Conservation (phyloP, 208 protist species). For the Crithidia fasciculata region DNA sequence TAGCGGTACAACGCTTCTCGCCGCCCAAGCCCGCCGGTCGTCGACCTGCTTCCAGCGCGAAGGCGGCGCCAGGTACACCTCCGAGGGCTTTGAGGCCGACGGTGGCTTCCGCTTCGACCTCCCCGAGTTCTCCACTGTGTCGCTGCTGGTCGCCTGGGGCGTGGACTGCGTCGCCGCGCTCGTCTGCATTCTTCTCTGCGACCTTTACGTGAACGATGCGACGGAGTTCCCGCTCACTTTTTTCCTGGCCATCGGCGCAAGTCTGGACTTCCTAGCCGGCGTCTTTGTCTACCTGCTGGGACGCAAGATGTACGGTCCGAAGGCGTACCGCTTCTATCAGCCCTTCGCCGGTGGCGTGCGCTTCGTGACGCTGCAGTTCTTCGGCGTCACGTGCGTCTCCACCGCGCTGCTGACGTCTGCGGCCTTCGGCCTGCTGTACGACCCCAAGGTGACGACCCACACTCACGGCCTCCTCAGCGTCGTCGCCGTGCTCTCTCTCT, state of each 20-base stretch:
- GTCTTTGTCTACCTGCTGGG: constrained; percentile 66
- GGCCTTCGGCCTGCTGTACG: constrained; percentile 43
- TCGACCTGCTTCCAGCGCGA: background rate
- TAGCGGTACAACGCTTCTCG: background rate
- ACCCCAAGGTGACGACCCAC: constrained; percentile 20
- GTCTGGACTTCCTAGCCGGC: constrained; percentile 48
- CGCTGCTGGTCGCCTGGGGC: constrained; percentile 60
- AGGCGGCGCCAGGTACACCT: background rate
- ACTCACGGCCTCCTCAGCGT: constrained; percentile 50
- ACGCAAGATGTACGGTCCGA: constrained; percentile 42
- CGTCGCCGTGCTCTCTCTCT: constrained; percentile 34
- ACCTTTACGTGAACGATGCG: constrained; percentile 60
- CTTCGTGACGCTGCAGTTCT: constrained; percentile 79
- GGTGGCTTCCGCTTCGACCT: constrained; percentile 15
- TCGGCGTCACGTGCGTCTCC: constrained; percentile 54
- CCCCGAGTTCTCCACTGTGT: constrained; percentile 66
- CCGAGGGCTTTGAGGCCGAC: background rate
- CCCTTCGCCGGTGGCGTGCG: constrained; percentile 74
- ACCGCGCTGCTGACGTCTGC: constrained; percentile 28
- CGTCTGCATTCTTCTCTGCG: constrained; percentile 56
- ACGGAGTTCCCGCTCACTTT: constrained; percentile 62
- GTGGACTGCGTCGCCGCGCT: constrained; percentile 49
- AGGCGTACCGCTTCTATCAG: constrained; percentile 74
- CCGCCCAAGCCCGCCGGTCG: constrained; percentile 6
- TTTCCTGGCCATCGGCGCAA: constrained; percentile 41